These are phyloP conservation scores for Saccharum officinarum DNA, from an alignment of 176 grass and related monocot species.

Conservation along the genomic window DNA sequence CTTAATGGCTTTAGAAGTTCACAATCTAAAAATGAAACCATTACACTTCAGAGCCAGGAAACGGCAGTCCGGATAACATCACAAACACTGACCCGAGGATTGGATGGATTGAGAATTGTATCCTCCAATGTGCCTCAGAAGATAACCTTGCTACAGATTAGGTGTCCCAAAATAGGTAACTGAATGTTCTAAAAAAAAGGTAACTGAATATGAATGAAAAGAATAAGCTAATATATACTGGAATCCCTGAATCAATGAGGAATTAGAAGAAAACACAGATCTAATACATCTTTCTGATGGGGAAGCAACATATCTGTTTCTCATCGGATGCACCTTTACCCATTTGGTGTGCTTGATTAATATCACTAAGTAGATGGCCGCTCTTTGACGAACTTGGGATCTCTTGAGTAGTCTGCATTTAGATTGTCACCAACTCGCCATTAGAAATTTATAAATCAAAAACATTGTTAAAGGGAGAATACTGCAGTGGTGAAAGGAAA, in stretches of 20 bases:
- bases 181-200: not conserved
- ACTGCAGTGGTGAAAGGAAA: not conserved
- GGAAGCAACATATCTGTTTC: slow-evolving; percentile 51
- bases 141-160: not conserved
- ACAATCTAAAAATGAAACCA: no score
- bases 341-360: not conserved
- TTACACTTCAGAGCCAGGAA: slow-evolving; percentile 30
- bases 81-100: not conserved
- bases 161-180: not conserved
- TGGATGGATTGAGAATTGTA: not conserved
- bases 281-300: slow-evolving; percentile 40
- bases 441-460: not conserved
- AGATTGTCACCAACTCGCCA: not conserved
- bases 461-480: not conserved
- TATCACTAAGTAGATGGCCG: not conserved
- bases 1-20: no score
- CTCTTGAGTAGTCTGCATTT: slow-evolving; percentile 18
- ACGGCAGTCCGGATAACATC: slow-evolving; percentile 12
- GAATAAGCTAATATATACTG: slow-evolving; percentile 43
- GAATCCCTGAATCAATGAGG: not conserved
- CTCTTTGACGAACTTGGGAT: no score
- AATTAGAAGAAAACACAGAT: not conserved
- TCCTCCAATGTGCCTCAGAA: not conserved
- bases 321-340: slow-evolving; percentile 29
- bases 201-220: slow-evolving; percentile 11